Evolutionary conservation across 768 basidiomycete species (phyloP).

Genomic region (Hebeloma cylindrosporum): DNA sequence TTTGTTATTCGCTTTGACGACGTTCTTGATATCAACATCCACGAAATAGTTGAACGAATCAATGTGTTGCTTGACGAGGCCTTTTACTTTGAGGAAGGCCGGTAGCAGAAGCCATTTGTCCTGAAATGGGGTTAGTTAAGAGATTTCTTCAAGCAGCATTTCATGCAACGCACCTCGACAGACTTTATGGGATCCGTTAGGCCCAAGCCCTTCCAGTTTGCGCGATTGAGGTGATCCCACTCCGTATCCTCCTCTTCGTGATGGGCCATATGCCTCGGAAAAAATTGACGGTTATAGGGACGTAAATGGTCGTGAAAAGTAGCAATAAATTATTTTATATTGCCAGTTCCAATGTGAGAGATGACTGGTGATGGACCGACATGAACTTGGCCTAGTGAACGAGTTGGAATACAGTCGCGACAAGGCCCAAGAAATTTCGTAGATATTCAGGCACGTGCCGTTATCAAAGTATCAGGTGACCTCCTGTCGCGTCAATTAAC

Average conservation of each 20-base stretch:
- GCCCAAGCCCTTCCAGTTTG: slow-evolving; percentile 74
- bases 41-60: slow-evolving; percentile 99
- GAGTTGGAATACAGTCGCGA: too few relatives aligned
- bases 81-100: slow-evolving; percentile 96
- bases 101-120: slow-evolving; percentile 99
- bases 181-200: slow-evolving; percentile 89
- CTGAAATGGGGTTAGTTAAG: slow-evolving; percentile 39
- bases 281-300: too few relatives aligned
- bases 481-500: too few relatives aligned
- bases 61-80: slow-evolving; percentile 98
- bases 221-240: slow-evolving; percentile 57
- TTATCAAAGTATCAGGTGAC: too few relatives aligned
- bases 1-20: slow-evolving; percentile 90
- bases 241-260: slow-evolving; percentile 38
- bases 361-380: too few relatives aligned
- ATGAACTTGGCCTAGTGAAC: too few relatives aligned
- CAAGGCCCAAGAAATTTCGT: too few relatives aligned
- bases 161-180: slow-evolving; percentile 70
- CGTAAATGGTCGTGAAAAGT: too few relatives aligned
- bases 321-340: too few relatives aligned
- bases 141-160: neutral
- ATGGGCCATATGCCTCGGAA: too few relatives aligned
- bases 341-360: too few relatives aligned
- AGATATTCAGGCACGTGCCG: too few relatives aligned
- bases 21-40: slow-evolving; percentile 95